A percentile compares a stretch with the other conserved stretches of the same genome.
Conservation (phyloP, 768 basidiomycete genomes). For the Cyclocybe cylindracea region DNA sequence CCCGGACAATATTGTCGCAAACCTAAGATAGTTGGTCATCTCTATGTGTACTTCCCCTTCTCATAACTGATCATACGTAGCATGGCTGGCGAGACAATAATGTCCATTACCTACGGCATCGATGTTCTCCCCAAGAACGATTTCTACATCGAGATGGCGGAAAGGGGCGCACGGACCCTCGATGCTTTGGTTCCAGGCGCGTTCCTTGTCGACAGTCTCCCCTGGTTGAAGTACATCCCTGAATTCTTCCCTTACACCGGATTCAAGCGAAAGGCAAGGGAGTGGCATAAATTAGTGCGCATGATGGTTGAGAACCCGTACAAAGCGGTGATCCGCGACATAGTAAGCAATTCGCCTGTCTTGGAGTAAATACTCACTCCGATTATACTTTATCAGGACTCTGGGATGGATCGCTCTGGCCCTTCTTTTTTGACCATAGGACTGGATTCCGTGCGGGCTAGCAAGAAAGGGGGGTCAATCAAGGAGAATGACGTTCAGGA, state of each 20-base stretch:
- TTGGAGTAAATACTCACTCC: not conserved
- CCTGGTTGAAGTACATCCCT: constrained; percentile 26
- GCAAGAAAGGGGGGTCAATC: not conserved
- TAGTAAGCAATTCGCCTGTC: constrained; percentile 23
- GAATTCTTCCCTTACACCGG: constrained; percentile 31
- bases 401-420: constrained; percentile 13
- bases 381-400: not conserved
- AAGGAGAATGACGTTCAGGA: constrained; percentile 14
- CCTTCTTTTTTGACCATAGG: constrained; percentile 13
- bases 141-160: constrained; percentile 40
- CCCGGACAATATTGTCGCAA: constrained; percentile 30
- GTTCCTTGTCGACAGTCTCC: constrained; percentile 29
- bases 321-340: constrained; percentile 21
- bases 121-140: constrained; percentile 37
- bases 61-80: constrained; percentile 17
- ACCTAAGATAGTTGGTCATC: constrained; percentile 33
- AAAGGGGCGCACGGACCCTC: constrained; percentile 33
- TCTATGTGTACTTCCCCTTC: not conserved
- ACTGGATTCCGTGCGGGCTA: constrained; percentile 5
- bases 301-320: constrained; percentile 39
- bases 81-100: constrained; percentile 30
- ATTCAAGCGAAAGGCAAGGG: constrained; percentile 37
- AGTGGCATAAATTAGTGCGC: constrained; percentile 31
- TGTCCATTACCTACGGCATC: constrained; percentile 47
- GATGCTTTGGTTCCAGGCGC: constrained; percentile 27